phyloP scores from a whole-genome alignment of 2,329 filamentous ascomycete genomes.

The Microdochium trichocladiopsis region DNA sequence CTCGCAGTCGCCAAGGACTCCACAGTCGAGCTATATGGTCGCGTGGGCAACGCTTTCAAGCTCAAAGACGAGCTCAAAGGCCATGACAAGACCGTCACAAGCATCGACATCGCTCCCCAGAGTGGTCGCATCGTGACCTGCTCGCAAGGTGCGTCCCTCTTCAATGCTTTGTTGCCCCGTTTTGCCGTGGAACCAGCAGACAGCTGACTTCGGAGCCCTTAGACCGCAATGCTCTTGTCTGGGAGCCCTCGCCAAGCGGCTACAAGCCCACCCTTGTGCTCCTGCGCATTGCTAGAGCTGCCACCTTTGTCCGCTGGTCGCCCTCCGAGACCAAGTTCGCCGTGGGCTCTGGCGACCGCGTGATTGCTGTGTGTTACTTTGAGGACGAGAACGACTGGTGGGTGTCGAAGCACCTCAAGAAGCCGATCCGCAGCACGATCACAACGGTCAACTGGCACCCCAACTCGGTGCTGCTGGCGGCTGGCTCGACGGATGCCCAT shows the following conservation, averaged over 20 bases:
- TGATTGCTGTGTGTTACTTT: slow-evolving; percentile 97
- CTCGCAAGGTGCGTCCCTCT: slow-evolving; percentile 66
- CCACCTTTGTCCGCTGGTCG: slow-evolving; percentile 95
- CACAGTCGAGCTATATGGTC: slow-evolving; percentile 79
- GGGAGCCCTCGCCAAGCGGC: slow-evolving; percentile 85
- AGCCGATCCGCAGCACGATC: slow-evolving; percentile 95
- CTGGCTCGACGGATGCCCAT: slow-evolving; percentile 95
- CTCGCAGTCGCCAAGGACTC: slow-evolving; percentile 89
- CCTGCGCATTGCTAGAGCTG: slow-evolving; percentile 92
- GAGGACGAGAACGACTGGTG: slow-evolving; percentile 99
- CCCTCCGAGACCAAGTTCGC: slow-evolving; percentile 97
- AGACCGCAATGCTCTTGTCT: slow-evolving; percentile 97
- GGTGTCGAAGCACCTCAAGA: slow-evolving; percentile 99
- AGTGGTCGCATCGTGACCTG: slow-evolving; percentile 95
- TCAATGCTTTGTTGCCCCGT: slow-evolving; percentile 3
- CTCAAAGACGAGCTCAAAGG: slow-evolving; percentile 90
- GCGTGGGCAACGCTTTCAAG: slow-evolving; percentile 66
- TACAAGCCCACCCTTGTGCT: slow-evolving; percentile 98
- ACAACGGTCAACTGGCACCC: slow-evolving; percentile 95
- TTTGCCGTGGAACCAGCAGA: slow-evolving; percentile 1
- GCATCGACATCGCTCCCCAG: slow-evolving; percentile 88
- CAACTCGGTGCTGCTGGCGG: slow-evolving; percentile 89
- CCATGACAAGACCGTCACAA: slow-evolving; percentile 94
- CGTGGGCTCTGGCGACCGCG: slow-evolving; percentile 88
- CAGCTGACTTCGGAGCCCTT: slow-evolving; percentile 3